Base-by-base conservation (phyloP, 1,284 basidiomycete genomes). In the Anthracocystis setariae region DNA sequence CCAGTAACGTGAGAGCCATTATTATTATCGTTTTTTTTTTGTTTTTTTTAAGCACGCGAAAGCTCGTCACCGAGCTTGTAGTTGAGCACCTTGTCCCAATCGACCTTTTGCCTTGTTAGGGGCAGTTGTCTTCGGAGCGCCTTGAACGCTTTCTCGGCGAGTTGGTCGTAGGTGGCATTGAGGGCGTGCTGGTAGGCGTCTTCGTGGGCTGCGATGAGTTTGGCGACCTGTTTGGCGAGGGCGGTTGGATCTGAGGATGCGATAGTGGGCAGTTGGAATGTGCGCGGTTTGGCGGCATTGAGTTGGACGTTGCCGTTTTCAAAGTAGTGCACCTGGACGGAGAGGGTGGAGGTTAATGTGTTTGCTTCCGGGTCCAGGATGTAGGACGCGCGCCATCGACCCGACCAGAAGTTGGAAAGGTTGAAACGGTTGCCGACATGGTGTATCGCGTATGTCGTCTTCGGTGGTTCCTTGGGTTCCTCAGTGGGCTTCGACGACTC, bases 261-360 rank as follows among this genome's bases (percentile, higher is more conserved):
- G 23, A 15, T 12, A 17, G 51, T 15, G 7, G 76, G 60, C 5
- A 78, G 56, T 8, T 59, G 24, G 50, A 70, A 58, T 7, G 52
- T 54, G 7, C 55, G 47, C 13, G 64, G 53, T 20, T 59, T 62
- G 9, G 57, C 42, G 4, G 71, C 61, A 39, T 78, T 66, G 24
- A 82, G 62, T 46, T 82, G 81, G 1, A 82, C 81, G 37, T 82
- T 82, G 21, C 81, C 81, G 44, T 82, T 79, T 48, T 82, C 81
- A 59, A 79, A 82, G 66, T 82, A 82, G 69, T 82, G 81, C 13
- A 81, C 73, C 21, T 78, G 73, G 0, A 82, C 53, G 0, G 53
- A 52, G 23, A 82, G 57, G 8, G 50, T 40, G 5, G 46, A 39
- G 1, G 57, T 54, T 10, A 73, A 46, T 0, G 59, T 47, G 2